Conservation (phyloP, 2,329 filamentous ascomycete species). For the Phaeomoniella chlamydospora region DNA sequence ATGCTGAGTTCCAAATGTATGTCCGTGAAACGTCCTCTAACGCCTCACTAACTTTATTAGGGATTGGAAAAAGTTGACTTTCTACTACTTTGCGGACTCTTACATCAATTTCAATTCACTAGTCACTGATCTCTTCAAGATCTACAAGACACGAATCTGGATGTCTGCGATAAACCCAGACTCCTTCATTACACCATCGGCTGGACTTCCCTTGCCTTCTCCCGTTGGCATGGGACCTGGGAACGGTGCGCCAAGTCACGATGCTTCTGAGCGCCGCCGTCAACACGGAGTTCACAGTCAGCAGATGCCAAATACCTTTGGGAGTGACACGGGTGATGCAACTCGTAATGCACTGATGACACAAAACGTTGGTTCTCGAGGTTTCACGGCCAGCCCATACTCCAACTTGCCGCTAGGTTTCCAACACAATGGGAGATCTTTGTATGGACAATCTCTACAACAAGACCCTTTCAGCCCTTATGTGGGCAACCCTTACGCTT, state of each 20-base stretch:
- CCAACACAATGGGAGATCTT: slow-evolving; percentile 3
- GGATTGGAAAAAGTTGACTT: slow-evolving; percentile 98
- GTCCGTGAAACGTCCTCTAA: slow-evolving; percentile 28
- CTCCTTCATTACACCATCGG: slow-evolving; percentile 63
- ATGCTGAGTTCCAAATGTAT: slow-evolving; percentile 97
- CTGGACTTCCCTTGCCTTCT: slow-evolving; percentile 49
- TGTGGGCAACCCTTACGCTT: slow-evolving; percentile 3
- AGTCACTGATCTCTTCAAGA: slow-evolving; percentile 95
- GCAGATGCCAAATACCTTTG: slow-evolving; percentile 37
- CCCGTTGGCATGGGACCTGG: neutral
- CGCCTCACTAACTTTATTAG: slow-evolving; percentile 40
- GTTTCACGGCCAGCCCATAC: slow-evolving; percentile 1
- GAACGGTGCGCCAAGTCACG: neutral
- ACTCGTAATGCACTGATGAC: slow-evolving; percentile 10
- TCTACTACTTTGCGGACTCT: slow-evolving; percentile 95
- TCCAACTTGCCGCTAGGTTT: slow-evolving; percentile 1
- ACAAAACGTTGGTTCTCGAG: slow-evolving; percentile 2
- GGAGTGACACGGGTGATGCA: slow-evolving; percentile 50
- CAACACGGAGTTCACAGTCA: neutral
- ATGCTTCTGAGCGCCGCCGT: neutral
- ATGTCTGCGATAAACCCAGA: slow-evolving; percentile 98
- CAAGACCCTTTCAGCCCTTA: slow-evolving; percentile 9
- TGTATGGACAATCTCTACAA: slow-evolving; percentile 2
- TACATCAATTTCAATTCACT: slow-evolving; percentile 98
- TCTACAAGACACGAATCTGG: slow-evolving; percentile 99